Percentiles rank a stretch among this genome's conserved stretches.
phyloP scores from a whole-genome alignment of 2,329 filamentous ascomycete genomes.

The Pseudogymnoascus sp. region DNA sequence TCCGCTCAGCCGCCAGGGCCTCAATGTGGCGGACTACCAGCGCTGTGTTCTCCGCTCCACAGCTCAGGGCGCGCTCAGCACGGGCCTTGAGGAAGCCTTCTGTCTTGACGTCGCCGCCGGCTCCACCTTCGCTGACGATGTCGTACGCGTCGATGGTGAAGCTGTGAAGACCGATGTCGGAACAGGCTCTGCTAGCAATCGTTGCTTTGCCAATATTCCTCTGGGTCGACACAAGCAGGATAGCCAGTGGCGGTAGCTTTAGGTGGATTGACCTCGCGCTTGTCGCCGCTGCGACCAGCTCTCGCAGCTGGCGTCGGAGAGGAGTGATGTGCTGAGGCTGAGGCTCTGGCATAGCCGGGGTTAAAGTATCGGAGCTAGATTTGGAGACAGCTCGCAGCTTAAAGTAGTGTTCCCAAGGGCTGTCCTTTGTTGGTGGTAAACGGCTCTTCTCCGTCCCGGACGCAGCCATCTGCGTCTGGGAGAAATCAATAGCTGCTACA shows the following conservation, averaged over 20 bases:
- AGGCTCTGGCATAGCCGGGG: constrained; percentile 35
- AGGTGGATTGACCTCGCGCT: constrained; percentile 81
- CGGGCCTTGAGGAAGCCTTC: constrained; percentile 84
- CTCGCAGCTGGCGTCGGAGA: constrained; percentile 65
- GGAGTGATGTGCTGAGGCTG: constrained; percentile 47
- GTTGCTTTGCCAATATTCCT: constrained; percentile 89
- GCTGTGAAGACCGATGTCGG: constrained; percentile 82
- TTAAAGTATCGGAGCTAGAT: constrained; percentile 34
- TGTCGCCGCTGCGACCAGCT: constrained; percentile 81
- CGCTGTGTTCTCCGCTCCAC: constrained; percentile 75
- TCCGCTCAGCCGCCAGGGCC: constrained; percentile 82
- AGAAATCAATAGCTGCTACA: constrained; percentile 77
- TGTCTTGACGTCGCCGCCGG: constrained; percentile 86
- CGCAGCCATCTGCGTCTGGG: constrained; percentile 82
- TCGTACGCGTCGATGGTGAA: constrained; percentile 90
- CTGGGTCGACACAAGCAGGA: constrained; percentile 85
- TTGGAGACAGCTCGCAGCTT: constrained; percentile 63
- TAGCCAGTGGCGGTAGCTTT: constrained; percentile 78
- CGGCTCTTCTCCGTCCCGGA: constrained; percentile 80
- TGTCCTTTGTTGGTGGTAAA: constrained; percentile 68
- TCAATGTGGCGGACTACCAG: constrained; percentile 87
- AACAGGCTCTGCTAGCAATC: constrained; percentile 67
- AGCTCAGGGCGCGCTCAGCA: constrained; percentile 81
- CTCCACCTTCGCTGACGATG: constrained; percentile 83
- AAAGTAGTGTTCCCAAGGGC: constrained; percentile 84